phyloP scores from a whole-genome alignment of 1,284 basidiomycete genomes.

The Pholiota adiposa region DNA sequence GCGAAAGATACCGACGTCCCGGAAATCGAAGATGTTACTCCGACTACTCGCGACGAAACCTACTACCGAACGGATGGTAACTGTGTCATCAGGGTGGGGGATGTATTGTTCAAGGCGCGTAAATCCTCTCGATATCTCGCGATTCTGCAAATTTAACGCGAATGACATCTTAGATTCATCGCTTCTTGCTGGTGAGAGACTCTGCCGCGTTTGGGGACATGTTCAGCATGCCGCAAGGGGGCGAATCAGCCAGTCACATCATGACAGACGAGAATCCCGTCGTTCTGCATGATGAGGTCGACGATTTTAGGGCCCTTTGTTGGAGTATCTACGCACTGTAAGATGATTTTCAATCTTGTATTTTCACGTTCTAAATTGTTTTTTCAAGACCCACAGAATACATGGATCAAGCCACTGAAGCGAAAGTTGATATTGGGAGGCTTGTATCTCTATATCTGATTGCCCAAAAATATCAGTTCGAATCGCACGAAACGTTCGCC shows the following conservation, averaged over 20 bases:
- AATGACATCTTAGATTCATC: not conserved
- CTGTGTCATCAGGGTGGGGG: slow-evolving; percentile 8
- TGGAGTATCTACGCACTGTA: slow-evolving; percentile 10
- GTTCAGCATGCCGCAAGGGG: slow-evolving; percentile 3
- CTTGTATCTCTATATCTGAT: slow-evolving; percentile 1
- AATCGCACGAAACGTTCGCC: slow-evolving; percentile 4
- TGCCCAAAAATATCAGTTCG: slow-evolving; percentile 8
- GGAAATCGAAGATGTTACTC: not conserved
- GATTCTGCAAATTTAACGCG: not conserved
- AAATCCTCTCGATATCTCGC: not conserved
- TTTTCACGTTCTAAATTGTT: too few relatives aligned
- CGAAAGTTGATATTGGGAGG: not conserved
- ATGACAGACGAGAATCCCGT: slow-evolving; percentile 1
- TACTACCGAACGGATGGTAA: slow-evolving; percentile 16
- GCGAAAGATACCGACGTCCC: not conserved
- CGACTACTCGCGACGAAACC: not conserved
- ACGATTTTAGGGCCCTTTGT: slow-evolving; percentile 8
- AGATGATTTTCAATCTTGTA: not conserved
- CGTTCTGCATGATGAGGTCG: not conserved
- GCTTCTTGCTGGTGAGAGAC: not conserved
- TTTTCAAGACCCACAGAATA: not conserved
- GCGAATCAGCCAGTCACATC: not conserved
- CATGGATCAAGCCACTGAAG: not conserved
- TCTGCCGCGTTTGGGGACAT: not conserved
- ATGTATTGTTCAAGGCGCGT: slow-evolving; percentile 12